Evolutionary conservation across 345 rosid species (phyloP), one percentile per base, ranked within the genome.

Genomic region (Corchorus olitorius): DNA sequence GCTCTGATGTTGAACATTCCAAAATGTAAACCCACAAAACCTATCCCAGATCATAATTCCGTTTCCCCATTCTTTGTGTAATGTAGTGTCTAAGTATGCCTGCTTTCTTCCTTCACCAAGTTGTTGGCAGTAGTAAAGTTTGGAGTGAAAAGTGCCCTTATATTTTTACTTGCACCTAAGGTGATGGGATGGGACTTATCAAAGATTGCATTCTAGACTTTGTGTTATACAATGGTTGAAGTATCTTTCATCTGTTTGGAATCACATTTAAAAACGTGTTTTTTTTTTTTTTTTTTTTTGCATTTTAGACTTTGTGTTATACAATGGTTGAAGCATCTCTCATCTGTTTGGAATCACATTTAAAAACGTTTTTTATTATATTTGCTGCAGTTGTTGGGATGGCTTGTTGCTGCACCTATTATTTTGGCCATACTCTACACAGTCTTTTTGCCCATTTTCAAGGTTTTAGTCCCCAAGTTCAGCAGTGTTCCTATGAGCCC

Each of bases 381-480:
- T 72, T 73, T 70, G 79, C 27, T 77, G 88, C 92, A 91, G 97
- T 71, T 91, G 83, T 43, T 89, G 77, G 97, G 97, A 77, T 91
- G 94, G 97, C 80, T 86, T 46, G 86, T 91, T 2, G 91, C 92
- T 1, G 84, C 89, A 14, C 94, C 94, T 37, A 74, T 88, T 70
- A 80, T 88, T 62, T 33, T 89, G 78, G 86, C 75, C 19, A 74
- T 65, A 11, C 89, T 89, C 54, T 86, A 84, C 77, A 15, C 83
- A 10, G 9, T 89, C 67, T 80, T 85, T 73, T 82, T 88, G 60
- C 97, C 97, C 0, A 78, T 84, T 75, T 88, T 88, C 87, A 88
- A 87, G 85, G 12, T 88, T 48, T 68, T 91, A 83, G 85, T 91
- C 34, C 82, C 63, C 78, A 89, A 84, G 85, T 89, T 91, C 81